Base-by-base conservation (phyloP, 164 flowering plant species). In the Vitis labrusca region DNA sequence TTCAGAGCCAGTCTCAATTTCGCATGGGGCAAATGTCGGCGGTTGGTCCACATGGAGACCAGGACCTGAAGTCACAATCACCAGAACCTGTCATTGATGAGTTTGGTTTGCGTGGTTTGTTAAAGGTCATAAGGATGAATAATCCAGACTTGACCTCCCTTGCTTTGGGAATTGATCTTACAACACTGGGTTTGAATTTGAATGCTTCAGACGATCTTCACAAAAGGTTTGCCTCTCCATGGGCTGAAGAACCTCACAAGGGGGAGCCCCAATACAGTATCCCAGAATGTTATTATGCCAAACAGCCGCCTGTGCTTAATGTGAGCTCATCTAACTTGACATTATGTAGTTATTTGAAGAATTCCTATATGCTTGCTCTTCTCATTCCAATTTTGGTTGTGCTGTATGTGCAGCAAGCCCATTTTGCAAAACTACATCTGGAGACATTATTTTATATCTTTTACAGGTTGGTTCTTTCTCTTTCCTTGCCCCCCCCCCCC, bases 191-290 rank as follows among this genome's bases (percentile, higher is more conserved):
- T 14, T 74, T 96, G 65, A 93, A 91, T 73, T 80, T 96, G 81
- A 92, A 89, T 79, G 88, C 97, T 15, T 16, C 86, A 2, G 97
- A 93, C 63, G 85, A 89, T 78, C 91, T 96, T 16, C 87, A 93
- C 77, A 91, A 92, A 78, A 88, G 92, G 17, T 96, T 96, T 80
- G 92, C 84, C 59, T 93, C 99, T 47, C 98, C 98, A 54, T 96
- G 97, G 97, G 88, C 97, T 52, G 95, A 93, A 68, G 95, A 89
- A 68, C 97, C 98, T 59, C 84, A 88, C 50, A 93, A 92, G 78
- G 97, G 97, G 60, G 98, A 91, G 13, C 94, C 92, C n/a, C 97
- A 96, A 73, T 92, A 85, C 71, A 78, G 65, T 61, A 89, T 93
- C 71, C 99, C 98, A 0, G 91, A 86, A 50, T 96, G 99, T 80